Evolutionary conservation across 2,329 filamentous ascomycete species (phyloP).

Genomic region (Alternaria panax): DNA sequence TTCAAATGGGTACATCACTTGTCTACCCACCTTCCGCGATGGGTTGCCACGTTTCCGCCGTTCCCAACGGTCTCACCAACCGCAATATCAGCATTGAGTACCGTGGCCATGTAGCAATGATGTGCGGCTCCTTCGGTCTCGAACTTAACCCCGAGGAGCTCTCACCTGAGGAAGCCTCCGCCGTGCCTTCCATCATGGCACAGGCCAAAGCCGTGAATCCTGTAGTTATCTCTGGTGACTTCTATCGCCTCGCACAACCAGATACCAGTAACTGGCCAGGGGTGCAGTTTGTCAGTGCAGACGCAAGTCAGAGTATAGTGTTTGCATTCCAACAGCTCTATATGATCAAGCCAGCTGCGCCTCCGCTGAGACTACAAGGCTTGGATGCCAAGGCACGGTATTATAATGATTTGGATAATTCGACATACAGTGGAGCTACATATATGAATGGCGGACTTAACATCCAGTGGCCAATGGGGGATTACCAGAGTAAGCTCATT

Average conservation of each 20-base stretch:
- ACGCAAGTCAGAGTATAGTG: conserved; percentile 59
- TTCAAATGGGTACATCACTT: conserved; percentile 70
- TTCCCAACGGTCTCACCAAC: conserved; percentile 65
- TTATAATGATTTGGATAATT: conserved; percentile 58
- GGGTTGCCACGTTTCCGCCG: conserved; percentile 69
- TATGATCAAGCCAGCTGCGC: conserved; percentile 61
- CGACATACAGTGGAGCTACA: conserved; percentile 64
- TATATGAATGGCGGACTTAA: conserved; percentile 70
- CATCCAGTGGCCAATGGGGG: conserved; percentile 56
- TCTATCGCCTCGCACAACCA: conserved; percentile 67
- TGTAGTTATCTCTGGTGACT: conserved; percentile 64
- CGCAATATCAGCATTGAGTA: conserved; percentile 66
- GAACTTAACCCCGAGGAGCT: conserved; percentile 67
- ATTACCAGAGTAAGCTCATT: conserved; percentile 66
- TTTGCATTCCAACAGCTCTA: conserved; percentile 68
- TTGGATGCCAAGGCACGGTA: conserved; percentile 64
- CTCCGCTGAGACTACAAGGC: conserved; percentile 63
- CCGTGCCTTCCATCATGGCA: conserved; percentile 63
- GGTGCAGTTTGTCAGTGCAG: conserved; percentile 64
- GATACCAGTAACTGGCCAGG: conserved; percentile 69
- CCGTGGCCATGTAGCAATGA: conserved; percentile 71
- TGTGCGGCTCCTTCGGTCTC: conserved; percentile 72
- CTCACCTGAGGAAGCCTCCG: conserved; percentile 58
- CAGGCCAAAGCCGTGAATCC: conserved; percentile 66
- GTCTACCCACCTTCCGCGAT: conserved; percentile 69